Percentiles rank a stretch among this genome's conserved stretches.
Conservation (phyloP, 306 rosid genomes). For the Vigna hirtella region DNA sequence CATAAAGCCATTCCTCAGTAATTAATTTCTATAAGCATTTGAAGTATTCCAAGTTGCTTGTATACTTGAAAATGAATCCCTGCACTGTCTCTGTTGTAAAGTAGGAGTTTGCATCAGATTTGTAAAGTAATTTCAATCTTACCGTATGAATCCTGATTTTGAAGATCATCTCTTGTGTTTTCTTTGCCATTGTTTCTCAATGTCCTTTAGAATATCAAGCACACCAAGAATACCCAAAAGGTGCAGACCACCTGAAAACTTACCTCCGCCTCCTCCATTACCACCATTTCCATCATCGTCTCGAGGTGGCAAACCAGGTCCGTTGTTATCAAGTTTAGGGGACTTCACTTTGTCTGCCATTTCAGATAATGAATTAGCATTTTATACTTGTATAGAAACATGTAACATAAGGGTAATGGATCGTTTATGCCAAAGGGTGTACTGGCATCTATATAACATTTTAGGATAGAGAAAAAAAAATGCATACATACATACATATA, state of each 20-base stretch:
- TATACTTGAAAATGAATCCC: background rate
- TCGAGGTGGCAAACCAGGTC: conserved; percentile 76
- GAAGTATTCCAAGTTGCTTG: background rate
- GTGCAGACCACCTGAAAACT: conserved; percentile 73
- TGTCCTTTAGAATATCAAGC: conserved; percentile 80
- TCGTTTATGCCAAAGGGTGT: background rate
- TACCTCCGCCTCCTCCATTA: conserved; percentile 78
- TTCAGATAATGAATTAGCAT: conserved; percentile 42
- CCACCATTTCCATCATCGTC: conserved; percentile 76
- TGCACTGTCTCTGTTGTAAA: background rate
- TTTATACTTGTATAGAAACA: background rate
- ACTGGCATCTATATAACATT: background rate
- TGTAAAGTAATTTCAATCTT: background rate
- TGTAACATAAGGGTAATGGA: background rate
- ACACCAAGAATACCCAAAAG: conserved; percentile 85
- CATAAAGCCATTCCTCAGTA: background rate
- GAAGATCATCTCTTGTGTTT: conserved; percentile 44
- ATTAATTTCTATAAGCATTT: conserved; percentile 9
- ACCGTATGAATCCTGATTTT: background rate
- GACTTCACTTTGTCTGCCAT: conserved; percentile 76
- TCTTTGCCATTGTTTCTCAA: conserved; percentile 67
- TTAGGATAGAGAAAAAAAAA: no score
- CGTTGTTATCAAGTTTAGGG: conserved; percentile 72
- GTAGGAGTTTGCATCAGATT: background rate
- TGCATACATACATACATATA: no score